Conservation (phyloP, 495 filamentous ascomycete species). For the Niebla homalea region DNA sequence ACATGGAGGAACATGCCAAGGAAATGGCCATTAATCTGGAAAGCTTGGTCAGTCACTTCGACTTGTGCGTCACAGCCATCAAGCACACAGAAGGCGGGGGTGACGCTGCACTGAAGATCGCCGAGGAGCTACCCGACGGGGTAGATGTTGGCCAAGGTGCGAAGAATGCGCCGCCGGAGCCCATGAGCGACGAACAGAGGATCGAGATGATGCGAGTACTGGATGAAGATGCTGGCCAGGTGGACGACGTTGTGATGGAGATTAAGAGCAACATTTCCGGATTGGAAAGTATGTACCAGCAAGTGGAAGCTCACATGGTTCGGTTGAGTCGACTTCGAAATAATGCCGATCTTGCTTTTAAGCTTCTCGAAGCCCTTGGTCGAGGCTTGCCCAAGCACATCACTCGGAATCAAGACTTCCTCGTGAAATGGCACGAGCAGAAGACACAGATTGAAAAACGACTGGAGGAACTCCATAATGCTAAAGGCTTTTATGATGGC, state of each 20-base stretch:
- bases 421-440: conserved; percentile 61
- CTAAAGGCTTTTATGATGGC: conserved; percentile 66
- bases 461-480: conserved; percentile 56
- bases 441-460: conserved; percentile 51
- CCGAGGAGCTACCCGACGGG: conserved; percentile 45
- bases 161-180: conserved; percentile 45
- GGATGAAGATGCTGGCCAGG: conserved; percentile 67
- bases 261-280: conserved; percentile 60
- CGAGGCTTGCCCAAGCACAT: conserved; percentile 51
- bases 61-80: conserved; percentile 84
- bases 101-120: conserved; percentile 52
- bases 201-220: conserved; percentile 74
- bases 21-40: conserved; percentile 74
- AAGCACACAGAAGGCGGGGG: conserved; percentile 84
- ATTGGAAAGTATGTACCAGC: conserved; percentile 52
- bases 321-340: conserved; percentile 36
- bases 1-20: conserved; percentile 63
- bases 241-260: conserved; percentile 81
- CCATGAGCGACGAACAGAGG: conserved; percentile 62
- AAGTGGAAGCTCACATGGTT: conserved; percentile 40
- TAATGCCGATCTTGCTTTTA: conserved; percentile 43
- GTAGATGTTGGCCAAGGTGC: conserved; percentile 45
- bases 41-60: conserved; percentile 80
- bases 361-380: conserved; percentile 54
- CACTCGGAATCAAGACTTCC: conserved; percentile 56